Base-by-base conservation (phyloP, 352 stramenopile species). In the Pythium apleroticum region DNA sequence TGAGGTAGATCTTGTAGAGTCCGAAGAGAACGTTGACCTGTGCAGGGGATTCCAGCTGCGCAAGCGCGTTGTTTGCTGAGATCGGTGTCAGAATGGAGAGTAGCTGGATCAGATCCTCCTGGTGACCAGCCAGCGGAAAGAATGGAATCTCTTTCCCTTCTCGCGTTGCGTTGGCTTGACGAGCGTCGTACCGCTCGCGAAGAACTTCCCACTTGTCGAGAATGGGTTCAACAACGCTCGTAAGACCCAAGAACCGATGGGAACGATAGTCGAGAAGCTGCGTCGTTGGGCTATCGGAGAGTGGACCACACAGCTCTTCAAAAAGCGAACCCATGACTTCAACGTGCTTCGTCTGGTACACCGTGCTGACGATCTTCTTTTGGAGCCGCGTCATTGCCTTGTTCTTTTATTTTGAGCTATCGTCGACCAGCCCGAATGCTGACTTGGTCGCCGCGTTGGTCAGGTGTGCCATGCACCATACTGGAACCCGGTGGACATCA, bases 391-490 rank as follows among this genome's bases (percentile, higher is more conserved):
- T 48, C n/a, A 48, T 20, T 3, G 39, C 12, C n/a, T 24, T 48
- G 39, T 24, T 48, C 5, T 7, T 48, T 2, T 9, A 48, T 11
- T 48, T 22, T 4, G 11, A 19, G 39, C 5, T 14, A 14, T 48
- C 39, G 17, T 48, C 39, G 2, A 48, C 39, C 3, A 48, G 39
- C 5, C 59, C 48, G 27, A 30, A 66, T 1, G 60, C n/a, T 61
- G 48, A 41, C 19, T 69, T 69, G 2, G 39, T 61, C 3, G 48
- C 63, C 33, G 50, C 56, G 28, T 69, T 49, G 19, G 39, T 6
- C 35, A 61, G 54, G 41, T 69, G 63, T 3, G 56, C 25, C 8
- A 59, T 41, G 19, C 63, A 69, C 63, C 17, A 3, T 63, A 25
- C 4, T 54, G 3, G 20, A 69, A 43, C 4, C 56, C 46, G 7